Evolutionary conservation across 495 filamentous ascomycete species (phyloP).

Genomic region (Trichoderma reesei): DNA sequence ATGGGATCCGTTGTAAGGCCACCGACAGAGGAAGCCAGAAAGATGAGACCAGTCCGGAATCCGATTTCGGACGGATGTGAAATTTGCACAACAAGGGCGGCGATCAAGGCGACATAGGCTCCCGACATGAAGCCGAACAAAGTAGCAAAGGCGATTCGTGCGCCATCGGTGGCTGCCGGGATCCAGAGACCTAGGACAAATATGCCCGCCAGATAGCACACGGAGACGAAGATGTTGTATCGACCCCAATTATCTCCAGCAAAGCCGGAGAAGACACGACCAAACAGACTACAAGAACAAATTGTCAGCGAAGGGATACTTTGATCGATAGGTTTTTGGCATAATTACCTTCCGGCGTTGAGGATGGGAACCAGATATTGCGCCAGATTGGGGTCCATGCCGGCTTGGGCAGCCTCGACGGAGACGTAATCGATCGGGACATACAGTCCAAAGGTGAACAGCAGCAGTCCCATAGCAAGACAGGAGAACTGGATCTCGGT

Average conservation of each 20-base stretch:
- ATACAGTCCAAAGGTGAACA: slow-evolving; percentile 47
- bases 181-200: slow-evolving; percentile 55
- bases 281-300: slow-evolving; percentile 35
- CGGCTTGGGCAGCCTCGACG: slow-evolving; percentile 39
- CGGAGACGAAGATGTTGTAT: slow-evolving; percentile 49
- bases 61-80: slow-evolving; percentile 19
- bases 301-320: not conserved
- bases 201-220: slow-evolving; percentile 42
- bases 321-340: not conserved
- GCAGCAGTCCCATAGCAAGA: slow-evolving; percentile 24
- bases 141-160: slow-evolving; percentile 48
- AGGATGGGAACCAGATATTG: slow-evolving; percentile 53
- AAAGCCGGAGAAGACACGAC: slow-evolving; percentile 51
- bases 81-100: slow-evolving; percentile 18
- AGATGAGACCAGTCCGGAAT: slow-evolving; percentile 16
- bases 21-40: slow-evolving; percentile 21
- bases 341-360: slow-evolving; percentile 35
- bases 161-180: slow-evolving; percentile 37
- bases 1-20: slow-evolving; percentile 16
- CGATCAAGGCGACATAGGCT: slow-evolving; percentile 18
- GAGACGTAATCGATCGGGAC: slow-evolving; percentile 57
- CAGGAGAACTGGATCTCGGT: slow-evolving; percentile 31
- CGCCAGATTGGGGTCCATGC: slow-evolving; percentile 44
- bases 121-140: slow-evolving; percentile 49
- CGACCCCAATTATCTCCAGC: slow-evolving; percentile 55